These are phyloP conservation scores for Ceratocystis huliohia DNA, from an alignment of 2,329 filamentous ascomycete genomes.

Conservation along the genomic window DNA sequence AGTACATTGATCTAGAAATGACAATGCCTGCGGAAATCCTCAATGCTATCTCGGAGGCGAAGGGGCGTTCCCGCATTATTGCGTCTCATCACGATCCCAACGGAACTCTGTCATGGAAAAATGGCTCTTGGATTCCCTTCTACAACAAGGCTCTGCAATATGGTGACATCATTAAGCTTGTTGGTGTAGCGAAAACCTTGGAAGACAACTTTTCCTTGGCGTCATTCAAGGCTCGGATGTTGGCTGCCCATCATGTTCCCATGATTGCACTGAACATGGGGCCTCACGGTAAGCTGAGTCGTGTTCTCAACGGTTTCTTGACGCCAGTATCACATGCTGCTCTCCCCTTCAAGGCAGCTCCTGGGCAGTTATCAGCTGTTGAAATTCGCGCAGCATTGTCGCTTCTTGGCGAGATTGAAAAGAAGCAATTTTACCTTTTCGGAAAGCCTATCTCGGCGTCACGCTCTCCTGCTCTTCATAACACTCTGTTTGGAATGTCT, in stretches of 20 bases:
- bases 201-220: conserved; percentile 80
- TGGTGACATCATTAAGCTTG: conserved; percentile 88
- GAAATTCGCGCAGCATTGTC: conserved; percentile 73
- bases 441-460: conserved; percentile 74
- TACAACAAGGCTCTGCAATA: conserved; percentile 85
- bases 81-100: conserved; percentile 88
- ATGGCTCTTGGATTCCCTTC: conserved; percentile 79
- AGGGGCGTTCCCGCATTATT: conserved; percentile 70
- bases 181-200: conserved; percentile 62
- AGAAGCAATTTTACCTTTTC: conserved; percentile 73
- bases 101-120: conserved; percentile 70
- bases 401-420: conserved; percentile 63
- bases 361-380: conserved; percentile 78
- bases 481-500: conserved; percentile 60
- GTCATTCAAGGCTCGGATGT: conserved; percentile 67
- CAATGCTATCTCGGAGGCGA: conserved; percentile 50
- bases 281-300: conserved; percentile 69
- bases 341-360: conserved; percentile 85
- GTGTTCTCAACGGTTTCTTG: conserved; percentile 82
- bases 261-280: conserved; percentile 97
- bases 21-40: conserved; percentile 68
- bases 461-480: conserved; percentile 80
- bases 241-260: conserved; percentile 60
- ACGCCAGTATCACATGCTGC: conserved; percentile 85
- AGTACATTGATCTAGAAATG: conserved; percentile 90